phyloP scores from a whole-genome alignment of 495 filamentous ascomycete genomes.

The Penicillium chermesinum region DNA sequence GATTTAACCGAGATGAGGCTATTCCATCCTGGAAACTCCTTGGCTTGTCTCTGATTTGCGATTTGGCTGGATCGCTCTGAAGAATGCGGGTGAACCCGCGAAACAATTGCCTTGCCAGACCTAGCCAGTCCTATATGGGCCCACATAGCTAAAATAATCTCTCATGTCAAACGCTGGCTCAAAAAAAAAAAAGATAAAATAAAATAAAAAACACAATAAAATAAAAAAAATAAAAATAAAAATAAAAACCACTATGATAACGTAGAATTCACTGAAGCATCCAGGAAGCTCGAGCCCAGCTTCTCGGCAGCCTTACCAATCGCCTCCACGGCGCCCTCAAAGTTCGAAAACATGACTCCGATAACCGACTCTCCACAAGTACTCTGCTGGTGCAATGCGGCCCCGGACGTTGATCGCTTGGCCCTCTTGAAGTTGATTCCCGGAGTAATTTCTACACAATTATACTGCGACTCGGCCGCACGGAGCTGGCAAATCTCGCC shows the following conservation, averaged over 20 bases:
- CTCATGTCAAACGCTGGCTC: no score
- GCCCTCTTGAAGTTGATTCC: constrained; percentile 18
- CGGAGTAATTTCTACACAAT: constrained; percentile 20
- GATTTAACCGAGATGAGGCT: constrained; percentile 14
- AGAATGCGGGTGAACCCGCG: no score
- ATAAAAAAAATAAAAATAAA: no score
- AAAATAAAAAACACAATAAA: no score
- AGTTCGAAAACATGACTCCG: constrained; percentile 11
- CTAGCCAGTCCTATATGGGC: no score
- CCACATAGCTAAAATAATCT: no score
- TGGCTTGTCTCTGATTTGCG: no score
- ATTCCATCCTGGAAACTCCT: no score
- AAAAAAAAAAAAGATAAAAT: no score
- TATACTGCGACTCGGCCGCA: constrained; percentile 29
- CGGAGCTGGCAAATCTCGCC: constrained; percentile 39
- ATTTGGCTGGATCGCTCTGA: no score
- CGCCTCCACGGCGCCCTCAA: constrained; percentile 5
- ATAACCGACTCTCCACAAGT: constrained; percentile 14
- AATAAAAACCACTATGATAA: neutral
- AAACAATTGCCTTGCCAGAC: no score
- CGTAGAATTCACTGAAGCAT: constrained; percentile 6
- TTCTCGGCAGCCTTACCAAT: constrained; percentile 7
- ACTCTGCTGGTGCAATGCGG: neutral
- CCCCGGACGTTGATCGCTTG: constrained; percentile 8
- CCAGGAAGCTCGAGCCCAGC: constrained; percentile 10